Evolutionary conservation across 345 rosid species (phyloP).

Genomic region (Hypericum androsaemum): DNA sequence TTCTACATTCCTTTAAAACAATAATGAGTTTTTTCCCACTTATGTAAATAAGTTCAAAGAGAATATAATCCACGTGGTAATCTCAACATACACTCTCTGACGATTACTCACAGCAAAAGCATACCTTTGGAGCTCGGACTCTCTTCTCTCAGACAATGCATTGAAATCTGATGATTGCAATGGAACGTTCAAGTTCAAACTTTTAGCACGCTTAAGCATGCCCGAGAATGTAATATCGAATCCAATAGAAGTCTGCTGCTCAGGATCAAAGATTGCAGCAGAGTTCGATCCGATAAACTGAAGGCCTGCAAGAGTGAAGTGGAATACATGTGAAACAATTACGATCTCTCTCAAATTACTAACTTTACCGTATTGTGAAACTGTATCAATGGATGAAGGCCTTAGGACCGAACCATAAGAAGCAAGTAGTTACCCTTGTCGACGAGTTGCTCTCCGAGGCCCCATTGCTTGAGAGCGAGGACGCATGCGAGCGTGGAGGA

Average conservation of each 20-base stretch:
- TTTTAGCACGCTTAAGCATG: constrained; percentile 4
- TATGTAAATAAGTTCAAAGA: too few species aligned
- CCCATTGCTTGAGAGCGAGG: constrained; percentile 13
- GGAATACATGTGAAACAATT: too few species aligned
- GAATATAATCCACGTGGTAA: too few species aligned
- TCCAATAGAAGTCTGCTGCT: constrained; percentile 7
- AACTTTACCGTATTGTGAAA: not conserved
- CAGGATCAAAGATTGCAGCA: constrained; percentile 1
- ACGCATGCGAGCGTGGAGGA: constrained; percentile 13
- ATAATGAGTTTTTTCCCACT: too few species aligned
- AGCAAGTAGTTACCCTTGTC: not conserved
- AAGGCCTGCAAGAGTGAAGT: not conserved
- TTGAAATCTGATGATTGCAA: not conserved
- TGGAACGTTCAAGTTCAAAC: constrained; percentile 6
- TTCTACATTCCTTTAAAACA: too few species aligned
- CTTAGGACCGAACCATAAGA: not conserved
- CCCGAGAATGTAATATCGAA: constrained; percentile 11
- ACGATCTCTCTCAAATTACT: not conserved
- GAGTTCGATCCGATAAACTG: constrained; percentile 3
- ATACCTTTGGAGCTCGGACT: not conserved
- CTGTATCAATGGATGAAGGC: not conserved
- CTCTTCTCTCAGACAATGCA: not conserved
- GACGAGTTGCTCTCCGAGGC: not conserved
- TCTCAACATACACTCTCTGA: too few species aligned
- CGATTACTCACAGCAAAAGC: too few species aligned